Percentiles rank a stretch among this genome's conserved stretches.
Conservation (phyloP, 192 early-diverging fungal species). For the Coemansia erecta region DNA sequence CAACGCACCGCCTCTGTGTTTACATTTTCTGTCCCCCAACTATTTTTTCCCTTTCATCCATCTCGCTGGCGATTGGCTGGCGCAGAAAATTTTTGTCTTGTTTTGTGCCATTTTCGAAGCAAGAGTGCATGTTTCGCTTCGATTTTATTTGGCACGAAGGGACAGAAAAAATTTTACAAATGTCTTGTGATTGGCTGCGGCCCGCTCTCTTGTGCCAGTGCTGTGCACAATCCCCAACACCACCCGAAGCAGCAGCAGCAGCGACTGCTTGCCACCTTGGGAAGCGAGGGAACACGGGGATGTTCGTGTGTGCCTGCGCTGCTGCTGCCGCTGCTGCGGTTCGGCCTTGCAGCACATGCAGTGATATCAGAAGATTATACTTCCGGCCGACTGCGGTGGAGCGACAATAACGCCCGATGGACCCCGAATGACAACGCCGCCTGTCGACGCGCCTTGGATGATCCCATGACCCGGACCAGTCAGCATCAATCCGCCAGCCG, state of each 20-base stretch:
- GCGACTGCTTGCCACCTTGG: too few relatives aligned
- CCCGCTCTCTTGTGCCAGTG: neutral
- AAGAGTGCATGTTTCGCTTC: neutral
- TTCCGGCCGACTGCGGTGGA: constrained; percentile 21
- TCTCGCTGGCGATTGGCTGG: neutral
- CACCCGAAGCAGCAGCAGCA: too few relatives aligned
- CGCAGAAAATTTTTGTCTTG: neutral
- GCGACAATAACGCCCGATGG: constrained; percentile 22
- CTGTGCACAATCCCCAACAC: neutral
- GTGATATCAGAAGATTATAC: constrained; percentile 17
- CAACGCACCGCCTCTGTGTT: neutral
- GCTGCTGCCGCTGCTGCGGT: too few relatives aligned
- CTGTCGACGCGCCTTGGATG: constrained; percentile 19
- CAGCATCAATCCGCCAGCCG: constrained; percentile 12
- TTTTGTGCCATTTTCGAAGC: neutral
- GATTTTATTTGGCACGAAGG: neutral
- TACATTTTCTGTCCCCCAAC: neutral
- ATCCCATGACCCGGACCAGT: constrained; percentile 18
- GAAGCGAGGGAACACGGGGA: too few relatives aligned
- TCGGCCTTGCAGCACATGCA: neutral
- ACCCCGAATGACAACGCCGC: constrained; percentile 15
- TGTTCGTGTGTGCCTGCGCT: too few relatives aligned
- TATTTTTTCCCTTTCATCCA: neutral
- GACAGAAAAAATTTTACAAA: constrained; percentile 2
- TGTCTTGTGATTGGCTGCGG: constrained; percentile 8